These are phyloP conservation scores for Pseudomicrostroma phylloplanum DNA, from an alignment of 1,284 basidiomycete genomes.

Conservation along the genomic window DNA sequence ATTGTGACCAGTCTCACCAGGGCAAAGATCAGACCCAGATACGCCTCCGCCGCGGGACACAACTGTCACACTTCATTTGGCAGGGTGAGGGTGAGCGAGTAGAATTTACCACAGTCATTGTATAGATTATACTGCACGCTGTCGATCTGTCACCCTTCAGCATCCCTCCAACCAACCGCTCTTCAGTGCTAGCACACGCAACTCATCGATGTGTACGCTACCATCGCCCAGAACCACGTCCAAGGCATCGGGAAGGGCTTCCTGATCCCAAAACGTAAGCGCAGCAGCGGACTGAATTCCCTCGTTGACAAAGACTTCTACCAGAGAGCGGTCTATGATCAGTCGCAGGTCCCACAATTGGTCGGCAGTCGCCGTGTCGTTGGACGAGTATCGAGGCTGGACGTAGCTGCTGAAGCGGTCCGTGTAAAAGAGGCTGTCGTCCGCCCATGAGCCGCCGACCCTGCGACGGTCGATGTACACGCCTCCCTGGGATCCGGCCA, in stretches of 20 bases:
- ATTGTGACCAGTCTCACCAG: neutral
- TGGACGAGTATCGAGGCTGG: conserved; percentile 17
- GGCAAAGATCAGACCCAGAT: neutral
- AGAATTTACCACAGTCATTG: no score
- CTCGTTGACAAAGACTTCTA: conserved; percentile 49
- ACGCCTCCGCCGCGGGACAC: neutral
- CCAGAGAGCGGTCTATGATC: conserved; percentile 45
- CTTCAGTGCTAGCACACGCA: neutral
- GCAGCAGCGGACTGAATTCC: conserved; percentile 17
- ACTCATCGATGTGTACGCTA: conserved; percentile 1
- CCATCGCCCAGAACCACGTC: conserved; percentile 7
- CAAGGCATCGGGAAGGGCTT: neutral
- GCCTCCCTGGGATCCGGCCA: conserved; percentile 38
- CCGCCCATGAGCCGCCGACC: conserved; percentile 34
- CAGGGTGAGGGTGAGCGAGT: no score
- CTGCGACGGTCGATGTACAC: conserved; percentile 49
- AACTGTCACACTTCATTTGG: neutral
- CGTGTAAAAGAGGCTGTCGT: conserved; percentile 49
- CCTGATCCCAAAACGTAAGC: conserved; percentile 12
- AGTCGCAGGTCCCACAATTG: conserved; percentile 25
- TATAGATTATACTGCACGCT: neutral
- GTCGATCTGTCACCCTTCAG: neutral
- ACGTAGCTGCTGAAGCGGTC: conserved; percentile 37
- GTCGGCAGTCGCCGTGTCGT: conserved; percentile 16
- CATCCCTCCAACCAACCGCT: neutral